Percentiles rank a stretch among this genome's conserved stretches.
Evolutionary conservation across 768 basidiomycete species (phyloP).

Genomic region (Lactarius deliciosus): DNA sequence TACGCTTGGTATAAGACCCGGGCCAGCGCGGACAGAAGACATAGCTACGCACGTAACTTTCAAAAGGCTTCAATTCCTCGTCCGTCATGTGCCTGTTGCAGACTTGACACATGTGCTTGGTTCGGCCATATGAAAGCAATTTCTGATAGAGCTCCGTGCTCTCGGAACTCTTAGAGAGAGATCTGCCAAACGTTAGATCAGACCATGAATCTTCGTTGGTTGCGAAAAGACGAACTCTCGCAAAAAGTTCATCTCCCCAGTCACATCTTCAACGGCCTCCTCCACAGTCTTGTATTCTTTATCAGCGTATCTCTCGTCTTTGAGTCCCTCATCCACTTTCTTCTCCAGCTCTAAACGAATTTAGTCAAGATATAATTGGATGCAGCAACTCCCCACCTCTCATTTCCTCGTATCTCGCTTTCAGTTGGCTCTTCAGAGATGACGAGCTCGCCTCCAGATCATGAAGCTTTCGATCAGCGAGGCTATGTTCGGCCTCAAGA

Average conservation of each 20-base stretch:
- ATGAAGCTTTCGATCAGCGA: conserved; percentile 58
- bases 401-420: conserved; percentile 60
- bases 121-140: conserved; percentile 56
- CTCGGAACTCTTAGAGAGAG: conserved; percentile 35
- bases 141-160: conserved; percentile 51
- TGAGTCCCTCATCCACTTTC: conserved; percentile 41
- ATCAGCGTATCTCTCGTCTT: conserved; percentile 19
- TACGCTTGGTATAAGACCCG: neutral
- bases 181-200: conserved; percentile 30
- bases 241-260: conserved; percentile 43
- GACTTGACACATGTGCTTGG: conserved; percentile 67
- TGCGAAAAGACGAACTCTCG: conserved; percentile 42
- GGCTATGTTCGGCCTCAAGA: conserved; percentile 42
- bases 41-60: conserved; percentile 46
- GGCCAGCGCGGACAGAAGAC: neutral
- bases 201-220: conserved; percentile 7
- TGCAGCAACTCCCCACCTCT: conserved; percentile 47
- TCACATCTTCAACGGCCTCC: conserved; percentile 49
- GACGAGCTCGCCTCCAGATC: conserved; percentile 61
- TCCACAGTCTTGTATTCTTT: conserved; percentile 42
- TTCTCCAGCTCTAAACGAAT: conserved; percentile 48
- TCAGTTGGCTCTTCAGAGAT: conserved; percentile 59
- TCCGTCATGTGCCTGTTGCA: conserved; percentile 71
- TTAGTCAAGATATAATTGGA: conserved; percentile 2
- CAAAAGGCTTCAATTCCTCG: conserved; percentile 56